These are phyloP conservation scores for Cercospora citrullina DNA, from an alignment of 2,329 filamentous ascomycete species.

Conservation along the genomic window DNA sequence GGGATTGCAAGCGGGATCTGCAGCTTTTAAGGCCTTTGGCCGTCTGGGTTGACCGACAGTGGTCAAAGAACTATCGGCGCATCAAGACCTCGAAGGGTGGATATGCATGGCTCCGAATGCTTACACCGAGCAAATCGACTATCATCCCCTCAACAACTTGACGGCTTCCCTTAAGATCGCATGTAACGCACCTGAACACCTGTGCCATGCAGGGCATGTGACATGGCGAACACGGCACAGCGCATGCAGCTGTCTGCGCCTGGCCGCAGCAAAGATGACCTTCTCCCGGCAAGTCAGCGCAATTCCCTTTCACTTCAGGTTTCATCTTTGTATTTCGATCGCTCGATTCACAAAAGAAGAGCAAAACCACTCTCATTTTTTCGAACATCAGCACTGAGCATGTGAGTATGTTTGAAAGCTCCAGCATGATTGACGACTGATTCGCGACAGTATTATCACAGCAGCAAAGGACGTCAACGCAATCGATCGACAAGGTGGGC, in stretches of 20 bases:
- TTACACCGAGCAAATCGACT: no score
- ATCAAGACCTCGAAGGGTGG: no score
- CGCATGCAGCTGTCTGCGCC: not conserved
- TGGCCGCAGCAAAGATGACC: not conserved
- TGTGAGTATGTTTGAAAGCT: not conserved
- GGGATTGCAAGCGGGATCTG: no score
- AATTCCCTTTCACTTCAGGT: not conserved
- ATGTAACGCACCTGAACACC: no score
- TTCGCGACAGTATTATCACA: not conserved
- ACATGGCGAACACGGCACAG: not conserved
- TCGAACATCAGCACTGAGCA: not conserved
- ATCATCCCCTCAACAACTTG: no score
- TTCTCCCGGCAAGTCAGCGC: not conserved
- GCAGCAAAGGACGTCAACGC: not conserved
- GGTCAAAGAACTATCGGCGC: no score
- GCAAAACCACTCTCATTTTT: not conserved
- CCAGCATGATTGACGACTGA: not conserved
- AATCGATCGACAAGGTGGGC: not conserved
- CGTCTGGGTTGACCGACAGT: no score
- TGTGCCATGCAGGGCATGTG: no score
- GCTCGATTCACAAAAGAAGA: not conserved
- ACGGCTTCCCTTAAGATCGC: no score
- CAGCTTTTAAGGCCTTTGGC: no score
- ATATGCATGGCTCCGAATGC: no score
- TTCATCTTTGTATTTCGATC: no score